These are phyloP conservation scores for Tetracladium setigerum DNA, from an alignment of 495 filamentous ascomycete species.

Conservation along the genomic window DNA sequence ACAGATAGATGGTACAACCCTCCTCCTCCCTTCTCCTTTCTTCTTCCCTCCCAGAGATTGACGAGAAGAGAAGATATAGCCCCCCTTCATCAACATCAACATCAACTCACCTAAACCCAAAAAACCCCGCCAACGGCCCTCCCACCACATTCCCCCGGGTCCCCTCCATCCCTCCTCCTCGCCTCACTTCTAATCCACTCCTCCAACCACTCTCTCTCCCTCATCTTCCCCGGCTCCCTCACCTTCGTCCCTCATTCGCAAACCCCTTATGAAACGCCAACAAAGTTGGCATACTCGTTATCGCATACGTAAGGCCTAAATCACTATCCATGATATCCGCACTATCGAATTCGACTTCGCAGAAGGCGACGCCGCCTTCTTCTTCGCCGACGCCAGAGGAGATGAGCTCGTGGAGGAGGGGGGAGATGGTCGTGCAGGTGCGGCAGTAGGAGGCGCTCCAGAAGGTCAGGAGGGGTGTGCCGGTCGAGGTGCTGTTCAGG, in stretches of 20 bases:
- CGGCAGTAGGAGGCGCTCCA: slow-evolving; percentile 64
- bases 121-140: slow-evolving; percentile 8
- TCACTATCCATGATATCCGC: slow-evolving; percentile 46
- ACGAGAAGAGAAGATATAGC: too few species aligned
- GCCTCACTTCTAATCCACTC: slow-evolving; percentile 57
- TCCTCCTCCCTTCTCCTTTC: too few species aligned
- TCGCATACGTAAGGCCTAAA: slow-evolving; percentile 49
- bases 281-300: slow-evolving; percentile 60
- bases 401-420: slow-evolving; percentile 44
- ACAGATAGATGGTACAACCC: too few species aligned
- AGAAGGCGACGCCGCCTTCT: slow-evolving; percentile 52
- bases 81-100: too few species aligned
- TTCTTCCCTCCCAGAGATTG: too few species aligned
- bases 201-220: slow-evolving; percentile 43
- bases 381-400: slow-evolving; percentile 49
- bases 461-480: slow-evolving; percentile 56
- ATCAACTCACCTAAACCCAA: slow-evolving; percentile 2
- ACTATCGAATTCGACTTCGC: slow-evolving; percentile 55
- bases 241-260: slow-evolving; percentile 48
- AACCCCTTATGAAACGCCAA: slow-evolving; percentile 57
- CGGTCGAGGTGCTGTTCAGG: slow-evolving; percentile 47
- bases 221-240: slow-evolving; percentile 42
- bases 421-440: slow-evolving; percentile 47
- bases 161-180: slow-evolving; percentile 37
- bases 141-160: slow-evolving; percentile 21